phyloP scores from a whole-genome alignment of 192 early-diverging fungal species.

The Cetraspora pellucida region DNA sequence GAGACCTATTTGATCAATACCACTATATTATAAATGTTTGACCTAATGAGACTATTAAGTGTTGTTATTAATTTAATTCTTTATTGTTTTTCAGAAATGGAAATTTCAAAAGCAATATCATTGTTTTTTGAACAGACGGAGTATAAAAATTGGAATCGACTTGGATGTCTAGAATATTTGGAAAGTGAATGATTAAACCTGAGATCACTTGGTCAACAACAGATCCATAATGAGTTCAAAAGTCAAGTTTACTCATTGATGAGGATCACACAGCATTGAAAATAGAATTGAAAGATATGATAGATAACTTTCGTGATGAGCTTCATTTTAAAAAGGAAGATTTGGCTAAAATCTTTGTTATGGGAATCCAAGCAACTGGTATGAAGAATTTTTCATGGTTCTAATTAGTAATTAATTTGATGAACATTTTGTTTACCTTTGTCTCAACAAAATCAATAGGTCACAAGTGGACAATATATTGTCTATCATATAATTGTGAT shows the following conservation, averaged over 20 bases:
- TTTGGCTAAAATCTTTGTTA: slow-evolving; percentile 1
- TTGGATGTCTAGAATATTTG: not conserved
- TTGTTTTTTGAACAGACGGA: not conserved
- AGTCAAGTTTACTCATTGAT: not conserved
- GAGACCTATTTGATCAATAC: slow-evolving; percentile 13
- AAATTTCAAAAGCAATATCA: not conserved
- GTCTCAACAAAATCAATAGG: slow-evolving; percentile 2
- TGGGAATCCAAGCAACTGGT: slow-evolving; percentile 11
- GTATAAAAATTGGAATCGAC: not conserved
- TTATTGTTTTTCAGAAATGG: not conserved
- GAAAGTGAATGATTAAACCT: not conserved
- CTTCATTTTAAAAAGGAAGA: slow-evolving; percentile 26
- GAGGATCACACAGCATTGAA: slow-evolving; percentile 27
- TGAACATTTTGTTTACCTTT: not conserved
- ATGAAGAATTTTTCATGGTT: slow-evolving; percentile 6
- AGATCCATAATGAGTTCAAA: not conserved
- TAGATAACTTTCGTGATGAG: slow-evolving; percentile 21
- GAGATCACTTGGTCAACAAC: slow-evolving; percentile 7
- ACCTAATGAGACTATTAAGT: not conserved
- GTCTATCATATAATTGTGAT: slow-evolving; percentile 8
- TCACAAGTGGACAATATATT: slow-evolving; percentile 8
- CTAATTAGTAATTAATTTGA: not conserved
- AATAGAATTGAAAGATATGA: slow-evolving; percentile 23
- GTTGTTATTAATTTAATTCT: not conserved
- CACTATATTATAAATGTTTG: not conserved